Percentiles rank a stretch among this genome's conserved stretches.
These are phyloP conservation scores for Sideroxylon spinosum DNA, from an alignment of 179 eudicot genomes.

Conservation along the genomic window DNA sequence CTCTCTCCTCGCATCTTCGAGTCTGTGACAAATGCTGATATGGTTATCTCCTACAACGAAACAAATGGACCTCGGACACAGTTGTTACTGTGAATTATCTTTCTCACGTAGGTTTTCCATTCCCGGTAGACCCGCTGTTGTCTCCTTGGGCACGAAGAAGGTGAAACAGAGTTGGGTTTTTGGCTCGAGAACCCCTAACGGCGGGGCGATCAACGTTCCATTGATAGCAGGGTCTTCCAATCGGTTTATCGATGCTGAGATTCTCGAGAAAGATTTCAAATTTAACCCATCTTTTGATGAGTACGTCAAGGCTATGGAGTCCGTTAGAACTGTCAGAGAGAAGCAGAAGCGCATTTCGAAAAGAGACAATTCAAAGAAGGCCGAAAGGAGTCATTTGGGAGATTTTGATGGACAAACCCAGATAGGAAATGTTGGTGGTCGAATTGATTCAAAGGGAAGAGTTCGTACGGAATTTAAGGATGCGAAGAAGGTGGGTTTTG, in stretches of 20 bases:
- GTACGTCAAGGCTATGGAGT: conserved; percentile 77
- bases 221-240: conserved; percentile 18
- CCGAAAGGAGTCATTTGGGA: not conserved
- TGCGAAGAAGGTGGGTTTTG: conserved; percentile 4
- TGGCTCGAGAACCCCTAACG: conserved; percentile 12
- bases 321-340: conserved; percentile 42
- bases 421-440: not conserved
- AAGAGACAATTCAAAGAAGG: conserved; percentile 14
- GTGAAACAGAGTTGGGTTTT: conserved; percentile 3
- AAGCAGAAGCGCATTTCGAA: conserved; percentile 1
- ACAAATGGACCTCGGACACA: conserved; percentile 14
- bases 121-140: conserved; percentile 27
- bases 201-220: conserved; percentile 12
- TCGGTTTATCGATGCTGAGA: conserved; percentile 18
- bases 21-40: conserved; percentile 5
- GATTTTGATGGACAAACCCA: not conserved
- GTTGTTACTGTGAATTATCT: not conserved
- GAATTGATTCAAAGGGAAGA: conserved; percentile 6
- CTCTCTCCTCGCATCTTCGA: too few relatives aligned
- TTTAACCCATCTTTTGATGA: conserved; percentile 80
- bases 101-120: conserved; percentile 23
- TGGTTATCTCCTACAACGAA: conserved; percentile 15
- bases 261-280: conserved; percentile 41
- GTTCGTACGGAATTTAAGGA: conserved; percentile 7
- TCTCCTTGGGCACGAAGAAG: conserved; percentile 17